Base-by-base conservation (phyloP, 2,329 filamentous ascomycete genomes). In the Rhinocladiella similis region DNA sequence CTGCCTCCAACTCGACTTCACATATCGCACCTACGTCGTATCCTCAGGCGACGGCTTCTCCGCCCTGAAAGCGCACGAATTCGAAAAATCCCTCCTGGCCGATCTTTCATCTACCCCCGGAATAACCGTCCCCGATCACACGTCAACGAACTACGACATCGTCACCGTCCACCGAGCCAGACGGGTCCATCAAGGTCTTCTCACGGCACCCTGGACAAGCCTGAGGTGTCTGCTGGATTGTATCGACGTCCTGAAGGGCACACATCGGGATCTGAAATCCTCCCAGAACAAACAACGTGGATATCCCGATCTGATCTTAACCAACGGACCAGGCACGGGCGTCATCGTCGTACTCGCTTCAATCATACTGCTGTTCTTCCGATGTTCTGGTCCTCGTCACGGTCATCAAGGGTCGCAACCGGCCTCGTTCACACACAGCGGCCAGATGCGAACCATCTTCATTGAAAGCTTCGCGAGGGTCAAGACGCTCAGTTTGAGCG, bases 401-500 rank as follows among this genome's bases (percentile, higher is more conserved):
- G 29, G 29, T 33, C 2, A 33, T 27, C 25, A 27, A 7, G 25
- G 7, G 25, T 12, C 10, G 29, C 29, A 12, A 33, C 3, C 29
- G 10, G 10, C 5, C 29, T 12, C 29, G 5, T 33, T 33, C 10
- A 9, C 29, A 12, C 29, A 33, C 6, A 3, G 16, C 22, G 60
- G 60, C n/a, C 81, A 81, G 61, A 86, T 93, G 75, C 83, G 85
- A 60, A 86, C 89, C 9, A 78, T 97, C 13, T 99, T 94, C 70
- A 83, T 97, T 25, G 94, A 99, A 77, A 94, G 89, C 18, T 97
- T 92, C 87, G 93, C 94, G 2, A 82, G 94, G 14, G 89, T 96
- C 14, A 86, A 82, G 63, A 87, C 83, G 12, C 73, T 97, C 62
- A 97, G 93, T 74, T 72, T 97, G 57, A 96, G 90, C 36, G 94